Evolutionary conservation across 768 basidiomycete species (phyloP).

Genomic region (Boletus sensibilis): DNA sequence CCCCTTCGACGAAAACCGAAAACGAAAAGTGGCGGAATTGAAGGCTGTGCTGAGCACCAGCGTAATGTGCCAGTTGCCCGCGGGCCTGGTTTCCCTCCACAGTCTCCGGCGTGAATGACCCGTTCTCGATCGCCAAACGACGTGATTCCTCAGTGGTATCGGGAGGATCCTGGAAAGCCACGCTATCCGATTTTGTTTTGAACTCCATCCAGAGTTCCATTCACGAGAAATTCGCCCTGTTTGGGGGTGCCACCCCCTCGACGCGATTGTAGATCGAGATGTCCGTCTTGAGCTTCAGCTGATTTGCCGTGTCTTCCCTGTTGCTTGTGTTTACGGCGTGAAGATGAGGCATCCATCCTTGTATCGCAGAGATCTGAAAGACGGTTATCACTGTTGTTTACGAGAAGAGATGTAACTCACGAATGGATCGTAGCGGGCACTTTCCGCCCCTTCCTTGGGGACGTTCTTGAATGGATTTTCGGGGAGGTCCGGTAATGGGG

Average conservation of each 20-base stretch:
- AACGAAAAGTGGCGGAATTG: conserved; percentile 37
- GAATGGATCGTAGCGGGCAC: too few species aligned
- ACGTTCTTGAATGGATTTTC: too few species aligned
- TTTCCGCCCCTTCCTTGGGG: too few species aligned
- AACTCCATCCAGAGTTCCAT: conserved; percentile 12
- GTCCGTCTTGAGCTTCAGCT: not conserved
- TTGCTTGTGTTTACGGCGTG: not conserved
- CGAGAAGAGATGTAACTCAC: too few species aligned
- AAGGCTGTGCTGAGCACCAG: conserved; percentile 17
- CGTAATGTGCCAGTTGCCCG: conserved; percentile 30
- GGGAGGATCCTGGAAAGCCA: not conserved
- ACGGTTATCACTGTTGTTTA: too few species aligned
- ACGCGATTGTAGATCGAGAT: not conserved
- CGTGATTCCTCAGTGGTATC: not conserved
- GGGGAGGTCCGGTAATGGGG: too few species aligned
- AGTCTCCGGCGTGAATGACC: not conserved
- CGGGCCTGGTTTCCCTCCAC: not conserved
- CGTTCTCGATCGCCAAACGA: not conserved
- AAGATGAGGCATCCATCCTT: not conserved
- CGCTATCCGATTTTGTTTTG: not conserved
- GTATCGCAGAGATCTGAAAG: too few species aligned
- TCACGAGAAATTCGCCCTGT: not conserved
- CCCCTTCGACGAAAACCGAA: conserved; percentile 26
- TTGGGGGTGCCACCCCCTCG: not conserved
- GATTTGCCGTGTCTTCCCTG: not conserved